These are phyloP conservation scores for Nakaseomyces uthaithaninus DNA, from an alignment of 1,139 yeast genomes.

Conservation along the genomic window DNA sequence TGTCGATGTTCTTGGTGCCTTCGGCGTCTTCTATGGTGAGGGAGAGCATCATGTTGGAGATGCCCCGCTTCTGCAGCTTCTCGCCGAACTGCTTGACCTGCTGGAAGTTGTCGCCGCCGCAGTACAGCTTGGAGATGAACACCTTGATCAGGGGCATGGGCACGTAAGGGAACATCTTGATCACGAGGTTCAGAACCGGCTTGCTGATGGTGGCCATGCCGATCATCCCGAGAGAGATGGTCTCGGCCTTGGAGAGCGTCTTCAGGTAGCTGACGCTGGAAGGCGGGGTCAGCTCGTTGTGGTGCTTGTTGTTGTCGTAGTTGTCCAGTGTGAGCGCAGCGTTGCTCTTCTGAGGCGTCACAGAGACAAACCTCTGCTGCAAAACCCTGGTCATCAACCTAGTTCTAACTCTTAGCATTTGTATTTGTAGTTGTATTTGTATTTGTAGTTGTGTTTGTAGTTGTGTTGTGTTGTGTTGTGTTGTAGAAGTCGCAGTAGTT, in stretches of 20 bases:
- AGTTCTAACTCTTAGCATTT: constrained; percentile 3
- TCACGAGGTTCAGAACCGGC: constrained; percentile 50
- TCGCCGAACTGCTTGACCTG: constrained; percentile 68
- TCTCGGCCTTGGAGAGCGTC: constrained; percentile 32
- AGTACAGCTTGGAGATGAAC: constrained; percentile 73
- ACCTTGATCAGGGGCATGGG: constrained; percentile 66
- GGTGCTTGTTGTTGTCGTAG: constrained; percentile 2
- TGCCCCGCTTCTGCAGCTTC: constrained; percentile 60
- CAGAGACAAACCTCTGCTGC: constrained; percentile 14
- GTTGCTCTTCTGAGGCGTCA: constrained; percentile 14
- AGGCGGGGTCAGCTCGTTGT: constrained; percentile 15
- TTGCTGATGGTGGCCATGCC: constrained; percentile 62
- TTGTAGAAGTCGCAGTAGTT: not conserved
- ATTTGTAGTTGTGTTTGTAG: too few relatives aligned
- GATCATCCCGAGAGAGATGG: constrained; percentile 56
- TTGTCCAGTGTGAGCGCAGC: constrained; percentile 10
- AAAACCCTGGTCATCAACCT: too few relatives aligned
- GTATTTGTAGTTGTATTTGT: not conserved
- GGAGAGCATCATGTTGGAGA: constrained; percentile 88
- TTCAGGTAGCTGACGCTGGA: constrained; percentile 29
- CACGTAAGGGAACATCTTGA: constrained; percentile 61
- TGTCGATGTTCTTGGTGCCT: constrained; percentile 53
- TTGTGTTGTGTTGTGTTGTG: not conserved
- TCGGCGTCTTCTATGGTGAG: constrained; percentile 91
- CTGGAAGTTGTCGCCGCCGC: constrained; percentile 77